Evolutionary conservation across 2,329 filamentous ascomycete species (phyloP), one percentile per base, ranked within the genome.

Genomic region (Colletotrichum sp.): DNA sequence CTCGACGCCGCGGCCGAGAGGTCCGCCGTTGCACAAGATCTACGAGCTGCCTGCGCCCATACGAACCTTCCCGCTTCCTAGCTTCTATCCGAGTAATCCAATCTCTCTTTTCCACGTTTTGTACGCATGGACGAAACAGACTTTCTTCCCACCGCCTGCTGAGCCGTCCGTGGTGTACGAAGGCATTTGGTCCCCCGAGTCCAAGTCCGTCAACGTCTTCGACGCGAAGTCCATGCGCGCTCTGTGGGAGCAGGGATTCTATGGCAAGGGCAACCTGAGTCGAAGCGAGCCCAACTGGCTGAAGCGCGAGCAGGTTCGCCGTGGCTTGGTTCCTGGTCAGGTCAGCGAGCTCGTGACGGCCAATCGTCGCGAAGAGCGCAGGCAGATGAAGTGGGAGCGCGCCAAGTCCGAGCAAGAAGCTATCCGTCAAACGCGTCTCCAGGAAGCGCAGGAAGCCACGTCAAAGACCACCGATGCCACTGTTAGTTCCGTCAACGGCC

Each of bases 221-320:
- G 94, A 98, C 83, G 88, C 92, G 30, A 89, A 89, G 71, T 93
- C 95, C 5, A 93, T 98, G 77, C 90, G 94, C 71, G 95, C 93
- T 2, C 86, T 99, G 29, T 99, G 98, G 97, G 95, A 98, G 85
- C 95, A 98, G 87, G 97, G 97, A 7, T 99, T 99, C 86, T 99
- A 96, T 85, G 98, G 98, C 64, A 98, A 98, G 85, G 97, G 97
- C 61, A 96, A 89, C 80, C 88, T 99, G 75, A 98, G 96, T 87
- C 92, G 98, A 80, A 98, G 96, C 88, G 96, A 99, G 84, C 96
- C 96, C 5, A 97, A 93, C 79, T 99, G 97, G 97, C 85, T 98
- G 67, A 94, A 95, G 78, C 90, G 94, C 78, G 95, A 98, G 84
- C 94, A 95, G 84, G 92, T 93, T 32, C 91, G 93, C 67, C 90